Percentiles rank a stretch among this genome's conserved stretches.
These are phyloP conservation scores for Ogataea ganodermae DNA, from an alignment of 805 yeast genomes.

Conservation along the genomic window DNA sequence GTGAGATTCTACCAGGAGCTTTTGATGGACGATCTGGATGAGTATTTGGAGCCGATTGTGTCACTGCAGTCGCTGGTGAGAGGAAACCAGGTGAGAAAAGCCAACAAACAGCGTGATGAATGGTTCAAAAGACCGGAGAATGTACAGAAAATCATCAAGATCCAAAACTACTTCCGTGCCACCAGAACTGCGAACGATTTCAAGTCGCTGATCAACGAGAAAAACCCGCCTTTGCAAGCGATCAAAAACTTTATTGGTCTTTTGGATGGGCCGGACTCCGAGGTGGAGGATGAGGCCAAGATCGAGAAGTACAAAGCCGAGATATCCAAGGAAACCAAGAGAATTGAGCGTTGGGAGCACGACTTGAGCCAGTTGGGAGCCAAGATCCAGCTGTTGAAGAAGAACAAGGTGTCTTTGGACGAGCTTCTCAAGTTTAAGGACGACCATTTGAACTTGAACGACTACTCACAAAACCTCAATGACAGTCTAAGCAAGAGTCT, in stretches of 20 bases:
- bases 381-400: conserved; percentile 74
- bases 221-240: conserved; percentile 76
- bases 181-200: conserved; percentile 71
- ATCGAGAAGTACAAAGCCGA: conserved; percentile 66
- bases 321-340: conserved; percentile 67
- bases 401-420: conserved; percentile 76
- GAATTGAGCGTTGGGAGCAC: conserved; percentile 70
- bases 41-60: conserved; percentile 40
- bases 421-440: conserved; percentile 52
- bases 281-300: conserved; percentile 72
- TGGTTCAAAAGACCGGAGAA: conserved; percentile 55
- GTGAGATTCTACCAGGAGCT: conserved; percentile 58
- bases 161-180: conserved; percentile 76
- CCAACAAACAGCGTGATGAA: conserved; percentile 35
- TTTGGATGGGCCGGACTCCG: conserved; percentile 61
- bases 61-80: conserved; percentile 57
- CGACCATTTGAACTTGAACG: conserved; percentile 34
- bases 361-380: conserved; percentile 76
- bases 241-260: conserved; percentile 76
- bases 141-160: conserved; percentile 58
- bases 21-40: conserved; percentile 53
- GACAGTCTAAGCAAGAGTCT: conserved; percentile 27
- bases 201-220: conserved; percentile 63
- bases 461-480: conserved; percentile 29
- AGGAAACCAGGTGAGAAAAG: conserved; percentile 46